Conservation (phyloP, 805 yeast species). For the Lachancea quebecensis region DNA sequence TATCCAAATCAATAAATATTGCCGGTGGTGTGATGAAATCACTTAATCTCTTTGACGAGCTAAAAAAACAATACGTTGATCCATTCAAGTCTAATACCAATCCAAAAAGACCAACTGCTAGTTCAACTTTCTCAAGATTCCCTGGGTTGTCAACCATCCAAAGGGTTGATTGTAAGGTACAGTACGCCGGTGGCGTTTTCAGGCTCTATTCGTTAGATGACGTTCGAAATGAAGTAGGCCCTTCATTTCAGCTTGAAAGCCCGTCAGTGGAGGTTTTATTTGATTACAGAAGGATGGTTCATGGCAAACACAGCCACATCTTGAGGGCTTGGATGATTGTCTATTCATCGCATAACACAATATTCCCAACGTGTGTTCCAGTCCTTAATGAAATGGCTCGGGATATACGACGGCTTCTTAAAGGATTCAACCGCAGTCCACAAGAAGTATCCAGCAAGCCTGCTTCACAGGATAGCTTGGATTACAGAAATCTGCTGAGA, state of each 20-base stretch:
- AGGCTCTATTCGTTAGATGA: slow-evolving; percentile 34
- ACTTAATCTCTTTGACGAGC: slow-evolving; percentile 36
- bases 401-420: slow-evolving; percentile 44
- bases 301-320: slow-evolving; percentile 19
- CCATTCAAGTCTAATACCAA: slow-evolving; percentile 4
- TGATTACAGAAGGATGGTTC: slow-evolving; percentile 37
- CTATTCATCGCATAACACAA: slow-evolving; percentile 57
- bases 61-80: slow-evolving; percentile 14
- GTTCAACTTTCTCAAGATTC: slow-evolving; percentile 1
- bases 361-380: slow-evolving; percentile 74
- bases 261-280: slow-evolving; percentile 63
- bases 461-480: slow-evolving; percentile 1
- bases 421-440: slow-evolving; percentile 18
- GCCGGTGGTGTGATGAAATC: slow-evolving; percentile 49
- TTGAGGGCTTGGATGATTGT: slow-evolving; percentile 24
- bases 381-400: slow-evolving; percentile 54
- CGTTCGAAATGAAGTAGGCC: slow-evolving; percentile 33
- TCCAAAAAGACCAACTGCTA: slow-evolving; percentile 7
- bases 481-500: slow-evolving; percentile 40
- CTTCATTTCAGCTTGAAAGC: slow-evolving; percentile 59
- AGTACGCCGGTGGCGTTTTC: slow-evolving; percentile 66
- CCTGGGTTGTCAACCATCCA: slow-evolving; percentile 22
- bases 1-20: slow-evolving; percentile 48
- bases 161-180: slow-evolving; percentile 45
- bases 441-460: slow-evolving; percentile 9